These are phyloP conservation scores for Cladosporium austrohemisphaericum DNA, from an alignment of 2,329 filamentous ascomycete genomes.

Conservation along the genomic window DNA sequence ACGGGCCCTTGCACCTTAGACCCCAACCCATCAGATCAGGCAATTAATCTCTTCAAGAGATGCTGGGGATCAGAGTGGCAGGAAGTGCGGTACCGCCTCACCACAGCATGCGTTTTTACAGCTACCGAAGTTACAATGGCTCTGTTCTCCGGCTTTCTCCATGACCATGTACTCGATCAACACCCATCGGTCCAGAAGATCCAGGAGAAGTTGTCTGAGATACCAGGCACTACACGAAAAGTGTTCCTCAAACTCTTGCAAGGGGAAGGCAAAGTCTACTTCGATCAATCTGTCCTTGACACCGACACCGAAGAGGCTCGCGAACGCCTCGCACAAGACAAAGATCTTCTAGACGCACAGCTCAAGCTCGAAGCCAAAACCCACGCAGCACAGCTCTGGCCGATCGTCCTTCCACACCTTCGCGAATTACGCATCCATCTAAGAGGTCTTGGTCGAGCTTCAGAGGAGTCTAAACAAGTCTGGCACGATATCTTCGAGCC, in stretches of 20 bases:
- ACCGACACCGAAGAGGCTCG: background rate
- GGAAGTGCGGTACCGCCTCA: background rate
- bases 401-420: background rate
- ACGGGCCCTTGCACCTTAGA: no score
- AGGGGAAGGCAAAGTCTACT: background rate
- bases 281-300: background rate
- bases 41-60: background rate
- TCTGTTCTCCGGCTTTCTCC: background rate
- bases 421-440: background rate
- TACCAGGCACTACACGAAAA: background rate
- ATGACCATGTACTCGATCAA: background rate
- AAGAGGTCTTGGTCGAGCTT: background rate
- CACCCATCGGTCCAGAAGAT: background rate
- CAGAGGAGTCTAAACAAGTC: background rate
- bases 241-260: background rate
- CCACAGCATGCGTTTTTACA: background rate
- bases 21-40: background rate
- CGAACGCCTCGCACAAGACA: background rate
- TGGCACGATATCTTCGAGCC: background rate
- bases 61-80: background rate
- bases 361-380: background rate
- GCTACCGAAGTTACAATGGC: background rate
- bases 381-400: background rate
- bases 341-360: background rate
- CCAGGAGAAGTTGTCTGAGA: background rate